Evolutionary conservation across 2,329 filamentous ascomycete species (phyloP).

Genomic region (Fusarium lateritium): DNA sequence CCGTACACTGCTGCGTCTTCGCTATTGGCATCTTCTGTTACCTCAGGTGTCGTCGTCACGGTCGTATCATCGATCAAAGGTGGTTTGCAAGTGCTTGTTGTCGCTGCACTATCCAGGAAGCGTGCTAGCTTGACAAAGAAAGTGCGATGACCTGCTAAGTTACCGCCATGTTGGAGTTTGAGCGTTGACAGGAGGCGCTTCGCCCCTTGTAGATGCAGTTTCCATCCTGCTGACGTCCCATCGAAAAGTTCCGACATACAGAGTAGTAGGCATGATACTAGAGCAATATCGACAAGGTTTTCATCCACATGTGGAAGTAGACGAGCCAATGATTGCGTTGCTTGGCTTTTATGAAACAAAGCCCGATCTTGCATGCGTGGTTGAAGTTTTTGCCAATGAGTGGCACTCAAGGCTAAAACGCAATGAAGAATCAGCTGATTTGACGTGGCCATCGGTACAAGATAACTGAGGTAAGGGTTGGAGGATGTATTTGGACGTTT

Average conservation of each 20-base stretch:
- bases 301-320: background rate
- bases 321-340: background rate
- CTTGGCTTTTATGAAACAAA: slow-evolving; percentile 12
- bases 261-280: slow-evolving; percentile 1
- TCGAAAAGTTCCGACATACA: slow-evolving; percentile 19
- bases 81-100: slow-evolving; percentile 11
- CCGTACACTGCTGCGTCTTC: slow-evolving; percentile 8
- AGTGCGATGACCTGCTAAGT: background rate
- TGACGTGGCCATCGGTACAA: slow-evolving; percentile 7
- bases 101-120: slow-evolving; percentile 8
- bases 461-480: slow-evolving; percentile 12
- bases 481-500: slow-evolving; percentile 4
- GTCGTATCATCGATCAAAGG: slow-evolving; percentile 10
- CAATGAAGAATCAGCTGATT: slow-evolving; percentile 1
- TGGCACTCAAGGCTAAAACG: slow-evolving; percentile 8
- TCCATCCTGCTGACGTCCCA: slow-evolving; percentile 14
- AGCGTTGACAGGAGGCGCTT: slow-evolving; percentile 5
- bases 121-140: slow-evolving; percentile 16
- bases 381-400: slow-evolving; percentile 18
- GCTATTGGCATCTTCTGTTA: background rate
- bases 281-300: slow-evolving; percentile 3
- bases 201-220: background rate
- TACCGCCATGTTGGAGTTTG: background rate
- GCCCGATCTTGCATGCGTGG: slow-evolving; percentile 15
- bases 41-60: background rate